These are phyloP conservation scores for Metarhizium rileyi DNA, from an alignment of 2,329 filamentous ascomycete species.

Conservation along the genomic window DNA sequence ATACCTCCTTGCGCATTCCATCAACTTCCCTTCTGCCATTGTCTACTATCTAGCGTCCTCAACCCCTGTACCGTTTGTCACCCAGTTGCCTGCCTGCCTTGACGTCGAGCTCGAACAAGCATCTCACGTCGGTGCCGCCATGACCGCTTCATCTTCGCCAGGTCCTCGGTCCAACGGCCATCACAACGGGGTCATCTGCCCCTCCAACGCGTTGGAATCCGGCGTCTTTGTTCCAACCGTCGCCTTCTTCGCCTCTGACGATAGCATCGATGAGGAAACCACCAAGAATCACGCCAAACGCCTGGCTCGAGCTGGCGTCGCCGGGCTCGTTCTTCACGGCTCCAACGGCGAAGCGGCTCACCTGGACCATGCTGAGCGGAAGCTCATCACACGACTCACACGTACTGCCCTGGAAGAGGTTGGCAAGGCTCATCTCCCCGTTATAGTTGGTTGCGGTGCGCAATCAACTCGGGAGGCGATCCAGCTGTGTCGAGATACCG, in stretches of 20 bases:
- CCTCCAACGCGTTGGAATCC: conserved; percentile 4
- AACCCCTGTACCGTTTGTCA: background rate
- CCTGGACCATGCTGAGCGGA: conserved; percentile 55
- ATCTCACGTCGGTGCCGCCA: background rate
- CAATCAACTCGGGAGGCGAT: conserved; percentile 60
- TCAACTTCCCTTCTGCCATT: too few species aligned
- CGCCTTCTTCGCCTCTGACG: conserved; percentile 48
- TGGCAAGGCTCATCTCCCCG: conserved; percentile 43
- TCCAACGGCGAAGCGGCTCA: conserved; percentile 69
- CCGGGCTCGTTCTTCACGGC: conserved; percentile 59
- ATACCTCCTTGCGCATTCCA: too few species aligned
- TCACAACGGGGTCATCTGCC: conserved; percentile 1
- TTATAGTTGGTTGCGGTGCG: conserved; percentile 62
- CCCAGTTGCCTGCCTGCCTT: background rate
- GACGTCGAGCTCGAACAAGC: background rate
- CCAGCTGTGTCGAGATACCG: conserved; percentile 54
- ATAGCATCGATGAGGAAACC: conserved; percentile 44
- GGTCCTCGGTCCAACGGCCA: background rate
- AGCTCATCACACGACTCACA: conserved; percentile 50
- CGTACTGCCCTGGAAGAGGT: conserved; percentile 49
- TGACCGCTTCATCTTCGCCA: conserved; percentile 8
- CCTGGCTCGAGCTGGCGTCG: conserved; percentile 52
- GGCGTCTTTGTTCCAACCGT: conserved; percentile 55
- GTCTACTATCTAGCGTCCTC: too few species aligned
- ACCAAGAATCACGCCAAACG: conserved; percentile 44